phyloP scores from a whole-genome alignment of 805 yeast species.

The Kuraishia piskuri region DNA sequence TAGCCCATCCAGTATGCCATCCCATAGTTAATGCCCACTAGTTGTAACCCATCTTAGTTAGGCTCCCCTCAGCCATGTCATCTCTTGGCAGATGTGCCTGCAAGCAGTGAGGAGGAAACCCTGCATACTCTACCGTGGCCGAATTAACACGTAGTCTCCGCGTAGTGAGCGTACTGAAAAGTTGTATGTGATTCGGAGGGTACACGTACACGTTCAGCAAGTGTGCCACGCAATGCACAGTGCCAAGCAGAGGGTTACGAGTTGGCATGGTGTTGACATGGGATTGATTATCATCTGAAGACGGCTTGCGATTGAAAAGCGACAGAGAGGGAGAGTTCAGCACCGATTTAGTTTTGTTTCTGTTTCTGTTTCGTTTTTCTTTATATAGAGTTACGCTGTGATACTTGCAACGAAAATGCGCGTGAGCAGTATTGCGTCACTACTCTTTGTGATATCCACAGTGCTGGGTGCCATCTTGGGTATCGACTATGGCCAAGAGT shows the following conservation, averaged over 20 bases:
- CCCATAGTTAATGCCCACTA: too few species aligned
- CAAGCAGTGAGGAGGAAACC: too few species aligned
- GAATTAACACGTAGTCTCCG: neutral
- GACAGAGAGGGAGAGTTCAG: too few species aligned
- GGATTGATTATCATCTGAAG: too few species aligned
- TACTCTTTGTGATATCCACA: neutral
- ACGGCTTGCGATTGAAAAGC: too few species aligned
- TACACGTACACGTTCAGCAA: neutral
- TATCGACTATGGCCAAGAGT: conserved; percentile 83
- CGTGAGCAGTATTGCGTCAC: neutral
- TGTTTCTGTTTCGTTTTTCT: neutral
- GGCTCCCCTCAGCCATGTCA: too few species aligned
- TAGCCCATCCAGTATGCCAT: too few species aligned
- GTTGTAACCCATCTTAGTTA: too few species aligned
- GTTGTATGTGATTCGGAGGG: neutral
- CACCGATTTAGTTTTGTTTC: neutral
- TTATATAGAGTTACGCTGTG: neutral
- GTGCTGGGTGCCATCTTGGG: conserved; percentile 45
- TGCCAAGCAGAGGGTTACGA: neutral
- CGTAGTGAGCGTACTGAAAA: neutral
- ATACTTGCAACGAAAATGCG: neutral
- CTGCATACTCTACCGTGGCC: too few species aligned
- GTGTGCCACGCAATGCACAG: neutral
- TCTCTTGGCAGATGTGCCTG: too few species aligned
- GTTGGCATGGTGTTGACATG: neutral